These are phyloP conservation scores for Pichia nanzhaoensis DNA, from an alignment of 805 yeast species.

Conservation along the genomic window DNA sequence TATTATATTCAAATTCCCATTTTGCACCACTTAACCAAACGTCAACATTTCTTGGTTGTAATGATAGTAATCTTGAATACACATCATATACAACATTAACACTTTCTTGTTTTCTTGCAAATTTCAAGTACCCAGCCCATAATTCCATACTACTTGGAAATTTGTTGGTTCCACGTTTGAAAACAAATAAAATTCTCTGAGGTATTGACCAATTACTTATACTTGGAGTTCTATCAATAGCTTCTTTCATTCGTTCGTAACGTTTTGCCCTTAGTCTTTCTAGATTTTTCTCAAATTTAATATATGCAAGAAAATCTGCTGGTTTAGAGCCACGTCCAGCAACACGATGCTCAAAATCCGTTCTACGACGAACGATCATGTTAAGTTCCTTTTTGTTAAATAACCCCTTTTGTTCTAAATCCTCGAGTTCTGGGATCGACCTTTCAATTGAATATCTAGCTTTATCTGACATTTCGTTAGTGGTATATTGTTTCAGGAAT, in stretches of 20 bases:
- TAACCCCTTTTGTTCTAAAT: constrained; percentile 69
- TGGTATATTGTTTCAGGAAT: too few species aligned
- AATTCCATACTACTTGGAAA: constrained; percentile 71
- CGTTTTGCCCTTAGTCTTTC: constrained; percentile 75
- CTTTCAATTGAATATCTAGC: constrained; percentile 51
- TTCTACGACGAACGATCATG: constrained; percentile 83
- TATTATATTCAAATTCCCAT: constrained; percentile 84
- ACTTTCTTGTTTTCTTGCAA: constrained; percentile 59
- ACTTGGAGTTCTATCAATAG: constrained; percentile 55
- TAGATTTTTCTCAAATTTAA: constrained; percentile 71
- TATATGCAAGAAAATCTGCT: constrained; percentile 70
- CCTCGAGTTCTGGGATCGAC: constrained; percentile 89
- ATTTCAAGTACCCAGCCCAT: constrained; percentile 74
- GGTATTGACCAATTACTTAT: constrained; percentile 84
- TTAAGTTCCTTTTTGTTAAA: constrained; percentile 79
- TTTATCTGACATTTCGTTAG: constrained; percentile 30
- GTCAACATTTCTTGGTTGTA: constrained; percentile 86
- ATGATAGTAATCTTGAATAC: constrained; percentile 67
- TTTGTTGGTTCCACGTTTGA: constrained; percentile 72
- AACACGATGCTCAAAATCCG: constrained; percentile 90
- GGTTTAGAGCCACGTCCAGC: constrained; percentile 76
- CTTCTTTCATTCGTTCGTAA: constrained; percentile 48
- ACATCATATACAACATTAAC: constrained; percentile 68
- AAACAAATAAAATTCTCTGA: constrained; percentile 73
- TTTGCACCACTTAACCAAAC: constrained; percentile 95